Evolutionary conservation across 2,329 filamentous ascomycete species (phyloP).

Genomic region (Pleoardoris graminearum): DNA sequence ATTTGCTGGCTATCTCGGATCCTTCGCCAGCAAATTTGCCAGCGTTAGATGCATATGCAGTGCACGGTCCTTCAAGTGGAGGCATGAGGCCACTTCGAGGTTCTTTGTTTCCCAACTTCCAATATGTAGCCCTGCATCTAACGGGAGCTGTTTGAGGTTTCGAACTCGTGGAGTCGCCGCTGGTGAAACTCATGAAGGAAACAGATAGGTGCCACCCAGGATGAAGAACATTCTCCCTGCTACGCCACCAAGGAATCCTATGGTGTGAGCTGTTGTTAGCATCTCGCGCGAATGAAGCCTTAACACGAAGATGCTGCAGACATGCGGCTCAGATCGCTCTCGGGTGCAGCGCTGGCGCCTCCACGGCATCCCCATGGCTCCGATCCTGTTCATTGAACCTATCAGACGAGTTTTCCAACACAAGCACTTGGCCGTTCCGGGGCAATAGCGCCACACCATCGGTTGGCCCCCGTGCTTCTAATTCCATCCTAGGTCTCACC

Average conservation of each 20-base stretch:
- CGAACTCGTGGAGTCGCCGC: slow-evolving; percentile 3
- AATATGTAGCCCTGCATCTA: slow-evolving; percentile 17
- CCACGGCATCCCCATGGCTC: slow-evolving; percentile 23
- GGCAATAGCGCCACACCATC: slow-evolving; percentile 27
- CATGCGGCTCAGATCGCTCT: slow-evolving; percentile 35
- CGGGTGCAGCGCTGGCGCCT: slow-evolving; percentile 19
- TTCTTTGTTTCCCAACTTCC: slow-evolving; percentile 5
- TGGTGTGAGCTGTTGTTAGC: slow-evolving; percentile 1
- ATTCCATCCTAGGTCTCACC: slow-evolving; percentile 35
- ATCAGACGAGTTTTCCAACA: slow-evolving; percentile 33
- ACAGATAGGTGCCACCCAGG: slow-evolving; percentile 12
- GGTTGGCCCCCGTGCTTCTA: slow-evolving; percentile 29
- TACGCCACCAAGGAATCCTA: background rate
- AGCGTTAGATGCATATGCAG: slow-evolving; percentile 27
- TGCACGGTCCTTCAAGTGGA: slow-evolving; percentile 24
- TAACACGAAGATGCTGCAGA: slow-evolving; percentile 32
- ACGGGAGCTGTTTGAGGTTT: slow-evolving; percentile 17
- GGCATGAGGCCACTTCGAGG: slow-evolving; percentile 24
- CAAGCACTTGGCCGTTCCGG: slow-evolving; percentile 29
- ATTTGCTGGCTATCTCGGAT: slow-evolving; percentile 35
- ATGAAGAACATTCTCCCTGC: background rate
- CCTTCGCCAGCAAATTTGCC: slow-evolving; percentile 29
- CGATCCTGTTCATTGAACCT: slow-evolving; percentile 25
- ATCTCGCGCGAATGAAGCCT: slow-evolving; percentile 33
- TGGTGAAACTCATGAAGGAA: slow-evolving; percentile 20